Evolutionary conservation across 352 stramenopile genomes (phyloP).

Genomic region (Phytophthora brassicae): DNA sequence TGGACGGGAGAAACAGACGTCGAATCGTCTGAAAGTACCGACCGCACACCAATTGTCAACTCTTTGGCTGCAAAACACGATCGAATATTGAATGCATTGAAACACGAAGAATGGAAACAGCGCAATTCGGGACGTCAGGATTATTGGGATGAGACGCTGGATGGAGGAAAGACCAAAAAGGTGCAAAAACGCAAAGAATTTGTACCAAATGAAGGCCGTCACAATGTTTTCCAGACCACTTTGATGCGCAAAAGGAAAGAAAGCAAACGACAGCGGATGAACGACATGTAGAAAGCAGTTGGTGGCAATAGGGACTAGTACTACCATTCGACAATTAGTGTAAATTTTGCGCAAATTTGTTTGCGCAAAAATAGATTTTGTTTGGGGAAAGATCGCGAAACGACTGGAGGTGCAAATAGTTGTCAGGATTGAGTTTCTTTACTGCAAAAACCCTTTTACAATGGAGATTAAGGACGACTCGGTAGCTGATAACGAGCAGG

Average conservation of each 20-base stretch:
- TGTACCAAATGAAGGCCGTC: slow-evolving; percentile 67
- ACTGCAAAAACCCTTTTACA: no score
- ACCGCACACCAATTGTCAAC: no score
- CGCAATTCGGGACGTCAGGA: slow-evolving; percentile 68
- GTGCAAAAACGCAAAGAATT: slow-evolving; percentile 86
- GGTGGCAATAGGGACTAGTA: no score
- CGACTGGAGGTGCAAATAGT: no score
- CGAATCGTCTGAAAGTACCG: slow-evolving; percentile 48
- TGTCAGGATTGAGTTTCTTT: no score
- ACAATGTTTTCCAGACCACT: slow-evolving; percentile 70
- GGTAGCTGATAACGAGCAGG: slow-evolving; percentile 7
- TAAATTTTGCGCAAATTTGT: no score
- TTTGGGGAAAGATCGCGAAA: no score
- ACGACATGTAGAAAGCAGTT: slow-evolving; percentile 3
- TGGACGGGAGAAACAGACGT: slow-evolving; percentile 58
- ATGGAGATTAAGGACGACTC: no score
- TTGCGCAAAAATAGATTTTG: no score
- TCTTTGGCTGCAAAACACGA: slow-evolving; percentile 70
- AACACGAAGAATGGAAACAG: slow-evolving; percentile 74
- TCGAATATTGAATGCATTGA: slow-evolving; percentile 65
- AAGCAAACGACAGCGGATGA: slow-evolving; percentile 36
- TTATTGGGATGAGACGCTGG: slow-evolving; percentile 77
- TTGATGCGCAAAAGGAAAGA: slow-evolving; percentile 64
- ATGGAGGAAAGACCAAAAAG: slow-evolving; percentile 79
- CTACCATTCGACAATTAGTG: no score